A percentile compares a stretch with the other conserved stretches of the same genome.
Conservation (phyloP, 2,329 filamentous ascomycete genomes). For the Penicillium sp. region DNA sequence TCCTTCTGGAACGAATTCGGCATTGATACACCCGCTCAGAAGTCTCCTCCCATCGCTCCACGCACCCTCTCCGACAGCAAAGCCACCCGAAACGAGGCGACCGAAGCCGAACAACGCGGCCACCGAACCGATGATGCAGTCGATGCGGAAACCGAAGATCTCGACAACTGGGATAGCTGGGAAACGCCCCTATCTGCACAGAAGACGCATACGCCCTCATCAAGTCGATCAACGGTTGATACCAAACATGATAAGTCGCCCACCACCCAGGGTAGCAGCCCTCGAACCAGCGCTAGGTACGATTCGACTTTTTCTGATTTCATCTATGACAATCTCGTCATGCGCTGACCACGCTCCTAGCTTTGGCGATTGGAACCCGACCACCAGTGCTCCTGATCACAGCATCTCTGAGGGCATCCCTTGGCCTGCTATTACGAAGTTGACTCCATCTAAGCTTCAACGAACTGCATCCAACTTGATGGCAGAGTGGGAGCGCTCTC, state of each 20-base stretch:
- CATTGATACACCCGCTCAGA: constrained; percentile 47
- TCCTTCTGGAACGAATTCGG: constrained; percentile 53
- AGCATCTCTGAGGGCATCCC: constrained; percentile 47
- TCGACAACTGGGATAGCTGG: constrained; percentile 56
- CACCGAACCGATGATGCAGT: constrained; percentile 27
- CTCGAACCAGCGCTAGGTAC: constrained; percentile 55
- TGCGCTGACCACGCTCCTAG: constrained; percentile 33
- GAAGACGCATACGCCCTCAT: constrained; percentile 42
- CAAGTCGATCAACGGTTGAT: constrained; percentile 50
- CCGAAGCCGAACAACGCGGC: constrained; percentile 34
- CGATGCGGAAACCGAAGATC: constrained; percentile 40
- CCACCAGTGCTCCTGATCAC: constrained; percentile 29
- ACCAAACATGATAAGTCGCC: constrained; percentile 48
- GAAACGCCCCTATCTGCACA: constrained; percentile 46
- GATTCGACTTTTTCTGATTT: constrained; percentile 26
- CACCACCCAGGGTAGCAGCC: constrained; percentile 46
- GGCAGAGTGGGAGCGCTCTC: constrained; percentile 83
- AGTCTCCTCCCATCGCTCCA: constrained; percentile 33
- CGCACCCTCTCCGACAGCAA: constrained; percentile 26
- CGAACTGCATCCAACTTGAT: constrained; percentile 80
- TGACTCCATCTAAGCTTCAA: constrained; percentile 73
- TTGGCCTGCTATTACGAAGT: constrained; percentile 67
- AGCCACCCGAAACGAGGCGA: constrained; percentile 19
- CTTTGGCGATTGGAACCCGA: constrained; percentile 38
- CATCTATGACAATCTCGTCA: constrained; percentile 28